phyloP scores from a whole-genome alignment of 78 protist species.

The Fonticula alba region DNA sequence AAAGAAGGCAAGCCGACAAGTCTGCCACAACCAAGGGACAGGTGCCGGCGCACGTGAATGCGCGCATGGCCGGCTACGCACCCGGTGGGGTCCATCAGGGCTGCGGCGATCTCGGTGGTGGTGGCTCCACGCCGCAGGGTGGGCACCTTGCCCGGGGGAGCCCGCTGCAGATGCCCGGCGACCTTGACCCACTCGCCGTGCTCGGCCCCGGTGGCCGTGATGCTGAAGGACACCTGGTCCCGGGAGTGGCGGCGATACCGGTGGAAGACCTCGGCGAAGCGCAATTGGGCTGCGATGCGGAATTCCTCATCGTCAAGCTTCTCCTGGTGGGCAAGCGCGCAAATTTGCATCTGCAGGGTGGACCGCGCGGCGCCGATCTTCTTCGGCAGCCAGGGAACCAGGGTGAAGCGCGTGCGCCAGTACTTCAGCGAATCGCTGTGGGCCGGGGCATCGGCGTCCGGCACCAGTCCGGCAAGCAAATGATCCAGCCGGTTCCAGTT shows the following conservation, averaged over 20 bases:
- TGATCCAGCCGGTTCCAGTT: conserved; percentile 12
- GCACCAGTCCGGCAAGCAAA: neutral
- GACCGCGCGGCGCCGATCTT: neutral
- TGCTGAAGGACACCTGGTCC: neutral
- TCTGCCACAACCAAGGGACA: too few relatives aligned
- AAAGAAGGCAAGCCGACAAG: neutral
- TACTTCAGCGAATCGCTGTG: neutral
- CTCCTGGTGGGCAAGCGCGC: neutral
- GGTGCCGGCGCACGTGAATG: too few relatives aligned
- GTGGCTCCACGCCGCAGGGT: too few relatives aligned
- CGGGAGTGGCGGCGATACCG: neutral
- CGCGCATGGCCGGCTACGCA: too few relatives aligned
- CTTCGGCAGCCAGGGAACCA: conserved; percentile 5
- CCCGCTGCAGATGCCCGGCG: too few relatives aligned
- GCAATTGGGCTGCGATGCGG: neutral
- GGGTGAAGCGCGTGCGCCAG: conserved; percentile 16
- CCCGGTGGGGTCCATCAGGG: too few relatives aligned
- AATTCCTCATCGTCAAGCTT: neutral
- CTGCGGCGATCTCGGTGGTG: too few relatives aligned
- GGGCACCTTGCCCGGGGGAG: too few relatives aligned
- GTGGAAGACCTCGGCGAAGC: neutral
- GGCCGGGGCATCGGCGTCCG: neutral
- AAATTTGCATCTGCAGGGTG: neutral
- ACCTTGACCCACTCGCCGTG: too few relatives aligned
- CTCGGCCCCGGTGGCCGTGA: too few relatives aligned